Conservation (phyloP, 805 yeast genomes). For the Pichia eremophila region DNA sequence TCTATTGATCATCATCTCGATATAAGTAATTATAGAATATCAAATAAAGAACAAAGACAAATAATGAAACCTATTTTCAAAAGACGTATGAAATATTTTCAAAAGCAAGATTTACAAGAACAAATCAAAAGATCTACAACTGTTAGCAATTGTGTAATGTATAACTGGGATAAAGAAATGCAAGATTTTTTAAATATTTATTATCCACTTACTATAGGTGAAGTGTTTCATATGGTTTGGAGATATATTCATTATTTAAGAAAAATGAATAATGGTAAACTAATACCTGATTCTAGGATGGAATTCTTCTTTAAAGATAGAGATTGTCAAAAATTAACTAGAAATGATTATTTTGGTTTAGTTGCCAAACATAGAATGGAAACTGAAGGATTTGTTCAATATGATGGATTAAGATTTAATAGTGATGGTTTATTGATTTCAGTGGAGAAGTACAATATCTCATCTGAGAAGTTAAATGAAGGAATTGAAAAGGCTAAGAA, state of each 20-base stretch:
- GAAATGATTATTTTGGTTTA: not conserved
- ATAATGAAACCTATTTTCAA: not conserved
- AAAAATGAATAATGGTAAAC: slow-evolving; percentile 28
- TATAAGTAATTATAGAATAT: too few relatives aligned
- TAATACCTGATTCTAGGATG: not conserved
- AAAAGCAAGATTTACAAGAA: not conserved
- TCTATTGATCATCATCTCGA: not conserved
- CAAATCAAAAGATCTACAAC: not conserved
- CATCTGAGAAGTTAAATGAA: not conserved
- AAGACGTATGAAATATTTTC: not conserved
- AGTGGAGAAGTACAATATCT: not conserved
- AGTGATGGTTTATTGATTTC: not conserved
- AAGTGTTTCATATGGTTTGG: slow-evolving; percentile 65
- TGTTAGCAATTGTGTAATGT: not conserved
- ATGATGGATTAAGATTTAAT: not conserved
- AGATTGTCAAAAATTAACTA: not conserved
- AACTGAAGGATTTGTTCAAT: not conserved
- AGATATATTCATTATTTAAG: slow-evolving; percentile 52
- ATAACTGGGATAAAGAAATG: not conserved
- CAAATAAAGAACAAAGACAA: not conserved
- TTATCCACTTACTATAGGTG: slow-evolving; percentile 48
- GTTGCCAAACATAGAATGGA: not conserved
- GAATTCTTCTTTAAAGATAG: not conserved
- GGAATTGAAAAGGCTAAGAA: not conserved
- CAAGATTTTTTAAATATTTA: slow-evolving; percentile 4